Percentiles rank a stretch among this genome's conserved stretches.
These are phyloP conservation scores for Russula dissimulans DNA, from an alignment of 768 basidiomycete genomes.

Conservation along the genomic window DNA sequence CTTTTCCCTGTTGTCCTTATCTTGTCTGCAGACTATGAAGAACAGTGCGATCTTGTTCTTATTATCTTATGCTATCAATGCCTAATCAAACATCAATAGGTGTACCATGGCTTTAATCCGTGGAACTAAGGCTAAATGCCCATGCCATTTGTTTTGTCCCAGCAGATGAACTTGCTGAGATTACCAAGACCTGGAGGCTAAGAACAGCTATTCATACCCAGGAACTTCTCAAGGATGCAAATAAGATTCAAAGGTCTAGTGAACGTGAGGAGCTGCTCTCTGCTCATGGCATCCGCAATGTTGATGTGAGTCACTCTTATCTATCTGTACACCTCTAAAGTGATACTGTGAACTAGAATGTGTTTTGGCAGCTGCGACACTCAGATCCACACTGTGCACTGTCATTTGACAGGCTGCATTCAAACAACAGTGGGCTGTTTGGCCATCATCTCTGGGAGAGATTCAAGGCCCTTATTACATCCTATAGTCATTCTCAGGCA, in stretches of 20 bases:
- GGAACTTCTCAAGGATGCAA: neutral
- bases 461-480: neutral
- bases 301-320: neutral
- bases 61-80: neutral
- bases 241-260: neutral
- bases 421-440: neutral
- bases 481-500: neutral
- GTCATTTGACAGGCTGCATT: neutral
- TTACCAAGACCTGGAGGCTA: neutral
- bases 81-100: neutral
- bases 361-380: neutral
- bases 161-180: neutral
- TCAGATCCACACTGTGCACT: neutral
- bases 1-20: conserved; percentile 23
- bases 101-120: neutral
- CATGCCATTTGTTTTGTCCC: neutral
- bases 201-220: neutral
- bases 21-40: conserved; percentile 25
- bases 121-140: neutral
- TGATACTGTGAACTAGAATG: neutral
- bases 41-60: conserved; percentile 17
- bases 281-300: neutral
- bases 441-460: neutral
- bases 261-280: neutral
- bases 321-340: neutral